Base-by-base conservation (phyloP, 2,329 filamentous ascomycete species). In the Aspergillus ruber region DNA sequence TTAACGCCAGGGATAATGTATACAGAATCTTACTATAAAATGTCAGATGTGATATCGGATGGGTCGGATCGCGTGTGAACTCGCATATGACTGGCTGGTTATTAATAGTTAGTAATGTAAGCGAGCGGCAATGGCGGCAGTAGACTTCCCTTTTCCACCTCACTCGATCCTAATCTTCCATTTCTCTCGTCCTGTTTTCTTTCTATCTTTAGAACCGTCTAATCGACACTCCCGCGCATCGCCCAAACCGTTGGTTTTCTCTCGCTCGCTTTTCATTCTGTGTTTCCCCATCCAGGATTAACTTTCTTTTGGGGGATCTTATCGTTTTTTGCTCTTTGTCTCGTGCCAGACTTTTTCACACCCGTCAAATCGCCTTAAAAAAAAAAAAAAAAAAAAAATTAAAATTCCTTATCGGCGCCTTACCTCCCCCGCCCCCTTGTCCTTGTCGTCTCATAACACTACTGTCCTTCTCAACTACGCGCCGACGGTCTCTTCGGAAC, bases 131-230 rank as follows among this genome's bases (percentile, higher is more conserved):
- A 29, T 5, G 25, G 25, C 25, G 25, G 25, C 25, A 29, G 25
- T 29, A 12, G 25, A 29, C 25, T 29, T 20, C 36, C 18, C 15
- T 12, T 18, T 20, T 12, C 36, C 17, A 18, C 17, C 36, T 39
- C 36, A 17, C 10, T 39, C 36, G 15, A 20, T 39, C 18, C 36
- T 42, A n/a, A n/a, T 15, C 12, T 43, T 18, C 17, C 29, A 15
- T 18, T 43, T 18, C 17, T 18, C 27, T 43, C 29, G 18, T 43
- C 15, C 32, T 43, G 12, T 33, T 43, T 35, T 43, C 39, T 43
- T 44, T 56, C 59, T 63, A 63, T 65, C 57, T 61, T 66, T 59
- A 64, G 61, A 56, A 63, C 62, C 54, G 56, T 62, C 55, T 62
- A 29, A 29, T 42, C 23, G n/a, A 25, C 40, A 21, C 25, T 17